Conservation (phyloP, 495 filamentous ascomycete genomes). For the Hypomontagnella submonticulosa region DNA sequence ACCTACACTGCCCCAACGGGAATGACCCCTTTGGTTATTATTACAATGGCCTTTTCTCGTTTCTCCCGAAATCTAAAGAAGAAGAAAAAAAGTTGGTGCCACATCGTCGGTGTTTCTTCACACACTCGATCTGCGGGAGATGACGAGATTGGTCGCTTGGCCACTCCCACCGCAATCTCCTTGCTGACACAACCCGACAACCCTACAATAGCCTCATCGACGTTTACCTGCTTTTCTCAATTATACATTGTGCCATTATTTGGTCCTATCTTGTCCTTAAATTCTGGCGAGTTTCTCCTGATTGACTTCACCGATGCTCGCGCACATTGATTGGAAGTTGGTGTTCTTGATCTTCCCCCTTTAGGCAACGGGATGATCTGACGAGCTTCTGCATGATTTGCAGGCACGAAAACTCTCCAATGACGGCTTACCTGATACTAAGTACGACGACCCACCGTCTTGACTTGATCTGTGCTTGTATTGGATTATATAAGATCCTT, state of each 20-base stretch:
- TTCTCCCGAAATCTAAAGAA: constrained; percentile 37
- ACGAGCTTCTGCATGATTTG: constrained; percentile 43
- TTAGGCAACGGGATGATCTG: constrained; percentile 32
- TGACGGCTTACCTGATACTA: constrained; percentile 37
- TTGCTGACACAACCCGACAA: constrained; percentile 39
- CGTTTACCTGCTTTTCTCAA: not conserved
- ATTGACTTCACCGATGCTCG: constrained; percentile 1
- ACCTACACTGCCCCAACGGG: constrained; percentile 34
- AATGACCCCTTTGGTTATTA: constrained; percentile 30
- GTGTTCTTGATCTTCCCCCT: not conserved
- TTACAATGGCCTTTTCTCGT: constrained; percentile 5
- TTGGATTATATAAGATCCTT: no score
- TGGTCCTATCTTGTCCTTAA: not conserved
- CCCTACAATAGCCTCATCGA: constrained; percentile 25
- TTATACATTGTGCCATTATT: not conserved
- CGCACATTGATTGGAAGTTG: not conserved
- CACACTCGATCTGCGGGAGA: constrained; percentile 50
- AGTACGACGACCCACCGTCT: constrained; percentile 35
- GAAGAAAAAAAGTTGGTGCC: constrained; percentile 44
- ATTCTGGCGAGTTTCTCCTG: not conserved
- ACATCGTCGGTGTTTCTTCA: constrained; percentile 51
- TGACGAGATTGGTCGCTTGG: constrained; percentile 50
- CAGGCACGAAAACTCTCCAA: constrained; percentile 35
- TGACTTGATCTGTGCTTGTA: constrained; percentile 16
- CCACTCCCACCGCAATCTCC: constrained; percentile 43